Base-by-base conservation (phyloP, 2,329 filamentous ascomycete genomes). In the Colletotrichum sp. region DNA sequence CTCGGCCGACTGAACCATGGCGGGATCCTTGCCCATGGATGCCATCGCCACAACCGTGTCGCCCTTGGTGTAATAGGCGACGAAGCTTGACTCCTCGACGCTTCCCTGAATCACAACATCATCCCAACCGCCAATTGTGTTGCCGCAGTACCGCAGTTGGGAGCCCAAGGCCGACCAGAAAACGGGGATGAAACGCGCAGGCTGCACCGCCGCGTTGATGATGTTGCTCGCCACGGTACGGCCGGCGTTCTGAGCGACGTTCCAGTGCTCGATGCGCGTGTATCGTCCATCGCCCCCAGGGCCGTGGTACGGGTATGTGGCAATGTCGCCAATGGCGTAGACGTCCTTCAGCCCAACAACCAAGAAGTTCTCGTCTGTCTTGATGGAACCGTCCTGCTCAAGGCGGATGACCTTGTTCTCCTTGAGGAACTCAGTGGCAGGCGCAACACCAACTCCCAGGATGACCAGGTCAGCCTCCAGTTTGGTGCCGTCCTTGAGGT, bases 201-300 rank as follows among this genome's bases (percentile, higher is more conserved):
- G 88, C 77, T 89, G 89, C 62, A 89, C 84, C 9, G 89, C 85
- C 0, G 93, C 90, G 80, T 94, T 89, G 79, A 92, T 90, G 81
- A 99, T 98, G 80, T 95, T 92, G 68, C 89, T 89, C 3, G 96
- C 97, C 2, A 94, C 96, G 28, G 91, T 90, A 59, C 96, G 94
- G 4, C 97, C 97, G 3, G 95, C 90, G 81, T 99, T 98, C 82
- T 99, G 97, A 6, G 97, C 97, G 4, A 99, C 97, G 85, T 98
- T 96, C 97, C 97, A 99, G 84, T 99, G 97, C 88, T 99, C 97
- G 82, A 99, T 98, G 78, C 97, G 93, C 1, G 94, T 92, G 21
- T 90, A 89, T 60, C 89, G 89, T 77, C 95, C 95, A 18, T 94
- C 90, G 30, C 95, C 94, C 28, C 95, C 96, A 0, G 97, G 97